Evolutionary conservation across 106 monocot genomes (phyloP).

Genomic region (Dendrobium chrysotoxum): DNA sequence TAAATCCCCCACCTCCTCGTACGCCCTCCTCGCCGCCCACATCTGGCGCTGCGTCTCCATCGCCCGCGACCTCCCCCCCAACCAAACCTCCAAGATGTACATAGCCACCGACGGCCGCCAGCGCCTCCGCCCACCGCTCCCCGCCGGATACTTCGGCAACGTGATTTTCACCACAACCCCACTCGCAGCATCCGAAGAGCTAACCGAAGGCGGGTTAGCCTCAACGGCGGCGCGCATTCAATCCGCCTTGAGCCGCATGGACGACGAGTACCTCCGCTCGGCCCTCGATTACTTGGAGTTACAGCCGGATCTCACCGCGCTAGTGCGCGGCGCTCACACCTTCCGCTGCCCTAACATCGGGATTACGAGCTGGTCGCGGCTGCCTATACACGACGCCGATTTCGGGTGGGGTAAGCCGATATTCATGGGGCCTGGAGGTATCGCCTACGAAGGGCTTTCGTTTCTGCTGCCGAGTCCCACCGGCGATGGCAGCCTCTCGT

Average conservation of each 20-base stretch:
- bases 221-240: conserved; percentile 34
- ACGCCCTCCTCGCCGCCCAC: conserved; percentile 65
- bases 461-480: conserved; percentile 59
- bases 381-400: conserved; percentile 76
- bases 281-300: conserved; percentile 80
- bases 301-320: conserved; percentile 60
- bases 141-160: conserved; percentile 82
- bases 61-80: conserved; percentile 54
- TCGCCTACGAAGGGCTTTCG: conserved; percentile 61
- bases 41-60: conserved; percentile 65
- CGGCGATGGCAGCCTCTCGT: conserved; percentile 60
- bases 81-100: conserved; percentile 76
- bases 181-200: conserved; percentile 39
- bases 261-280: conserved; percentile 64
- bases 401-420: conserved; percentile 86
- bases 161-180: conserved; percentile 96
- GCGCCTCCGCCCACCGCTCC: conserved; percentile 49
- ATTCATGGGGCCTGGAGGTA: conserved; percentile 79
- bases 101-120: conserved; percentile 78
- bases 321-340: conserved; percentile 67
- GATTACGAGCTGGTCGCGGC: conserved; percentile 69
- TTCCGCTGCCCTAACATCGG: conserved; percentile 73
- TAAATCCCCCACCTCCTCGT: conserved; percentile 31
- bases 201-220: conserved; percentile 12
- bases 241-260: conserved; percentile 50